Conservation (phyloP, 768 basidiomycete genomes). For the Tylopilus felleus region DNA sequence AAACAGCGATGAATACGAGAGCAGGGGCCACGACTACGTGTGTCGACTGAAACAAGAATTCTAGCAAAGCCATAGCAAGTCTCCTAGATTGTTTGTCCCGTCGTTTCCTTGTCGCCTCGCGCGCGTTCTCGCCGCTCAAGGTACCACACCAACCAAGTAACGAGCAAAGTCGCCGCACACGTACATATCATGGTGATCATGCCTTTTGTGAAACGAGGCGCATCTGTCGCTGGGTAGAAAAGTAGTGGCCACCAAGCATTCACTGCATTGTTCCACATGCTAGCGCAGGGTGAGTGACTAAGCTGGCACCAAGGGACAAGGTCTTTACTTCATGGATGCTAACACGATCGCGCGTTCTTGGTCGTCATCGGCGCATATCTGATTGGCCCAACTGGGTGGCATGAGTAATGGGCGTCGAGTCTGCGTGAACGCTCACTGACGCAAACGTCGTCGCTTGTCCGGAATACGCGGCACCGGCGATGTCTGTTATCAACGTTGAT, state of each 20-base stretch:
- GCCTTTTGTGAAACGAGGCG: slow-evolving; percentile 62
- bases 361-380: slow-evolving; percentile 67
- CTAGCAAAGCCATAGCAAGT: too few species aligned
- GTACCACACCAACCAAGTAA: slow-evolving; percentile 56
- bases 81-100: too few species aligned
- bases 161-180: slow-evolving; percentile 50
- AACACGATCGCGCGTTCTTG: slow-evolving; percentile 67
- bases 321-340: slow-evolving; percentile 66
- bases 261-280: slow-evolving; percentile 68
- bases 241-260: slow-evolving; percentile 72
- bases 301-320: background rate
- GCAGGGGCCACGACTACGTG: too few species aligned
- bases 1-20: too few species aligned
- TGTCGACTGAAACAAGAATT: too few species aligned
- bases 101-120: background rate
- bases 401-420: background rate
- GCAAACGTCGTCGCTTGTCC: slow-evolving; percentile 78
- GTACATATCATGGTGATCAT: slow-evolving; percentile 67
- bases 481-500: slow-evolving; percentile 32
- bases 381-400: slow-evolving; percentile 67
- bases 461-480: slow-evolving; percentile 65
- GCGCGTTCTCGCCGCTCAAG: slow-evolving; percentile 41
- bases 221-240: slow-evolving; percentile 72
- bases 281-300: slow-evolving; percentile 17
- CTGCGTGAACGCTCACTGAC: slow-evolving; percentile 32